Conservation (phyloP, 2,329 filamentous ascomycete genomes). For the Ascochyta fabae region DNA sequence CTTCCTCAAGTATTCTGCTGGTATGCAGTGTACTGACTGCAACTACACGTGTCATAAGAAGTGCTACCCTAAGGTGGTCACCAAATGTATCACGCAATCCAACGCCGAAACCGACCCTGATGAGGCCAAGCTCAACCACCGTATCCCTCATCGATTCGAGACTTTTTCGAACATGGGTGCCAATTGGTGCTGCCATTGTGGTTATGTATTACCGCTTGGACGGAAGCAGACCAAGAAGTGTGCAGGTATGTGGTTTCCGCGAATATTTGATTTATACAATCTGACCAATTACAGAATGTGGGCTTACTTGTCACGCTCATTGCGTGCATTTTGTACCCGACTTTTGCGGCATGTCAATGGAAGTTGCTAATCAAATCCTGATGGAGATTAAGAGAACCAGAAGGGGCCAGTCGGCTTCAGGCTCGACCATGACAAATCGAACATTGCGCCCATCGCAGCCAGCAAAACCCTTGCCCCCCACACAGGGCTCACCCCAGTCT, state of each 20-base stretch:
- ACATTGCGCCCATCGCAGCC: constrained; percentile 29
- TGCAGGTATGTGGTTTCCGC: constrained; percentile 65
- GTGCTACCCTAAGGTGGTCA: constrained; percentile 95
- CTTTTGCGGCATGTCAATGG: constrained; percentile 99
- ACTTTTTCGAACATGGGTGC: constrained; percentile 97
- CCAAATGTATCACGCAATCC: constrained; percentile 99
- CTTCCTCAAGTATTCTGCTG: constrained; percentile 97
- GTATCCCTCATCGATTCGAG: constrained; percentile 96
- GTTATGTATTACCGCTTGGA: constrained; percentile 92
- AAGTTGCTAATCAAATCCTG: constrained; percentile 90
- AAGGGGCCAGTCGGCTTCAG: constrained; percentile 64
- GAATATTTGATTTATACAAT: constrained; percentile 5
- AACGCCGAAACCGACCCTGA: constrained; percentile 98
- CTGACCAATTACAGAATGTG: constrained; percentile 71
- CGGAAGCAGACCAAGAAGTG: constrained; percentile 96
- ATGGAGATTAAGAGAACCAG: constrained; percentile 84
- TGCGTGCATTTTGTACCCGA: constrained; percentile 97
- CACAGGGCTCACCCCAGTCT: constrained; percentile 40
- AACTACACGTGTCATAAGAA: constrained; percentile 99
- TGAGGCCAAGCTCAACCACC: constrained; percentile 99
- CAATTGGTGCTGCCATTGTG: constrained; percentile 99
- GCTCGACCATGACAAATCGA: constrained; percentile 56
- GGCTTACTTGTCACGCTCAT: constrained; percentile 85
- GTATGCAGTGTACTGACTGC: constrained; percentile 99
- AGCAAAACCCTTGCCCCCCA: constrained; percentile 56